A percentile compares a stretch with the other conserved stretches of the same genome.
phyloP scores from a whole-genome alignment of 164 flowering plant species.

The Euptelea pleiosperma region DNA sequence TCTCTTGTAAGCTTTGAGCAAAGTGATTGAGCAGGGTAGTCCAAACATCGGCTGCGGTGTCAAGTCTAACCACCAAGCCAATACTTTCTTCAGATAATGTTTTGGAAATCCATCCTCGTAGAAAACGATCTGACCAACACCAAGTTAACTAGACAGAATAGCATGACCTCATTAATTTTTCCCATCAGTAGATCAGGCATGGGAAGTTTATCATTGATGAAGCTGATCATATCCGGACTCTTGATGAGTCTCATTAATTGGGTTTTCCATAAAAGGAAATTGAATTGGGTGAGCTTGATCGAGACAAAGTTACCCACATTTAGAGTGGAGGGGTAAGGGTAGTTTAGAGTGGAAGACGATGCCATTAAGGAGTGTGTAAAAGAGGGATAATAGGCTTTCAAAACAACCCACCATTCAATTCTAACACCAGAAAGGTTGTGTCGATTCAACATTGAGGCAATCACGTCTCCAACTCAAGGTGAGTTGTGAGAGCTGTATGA shows the following conservation, averaged over 20 bases:
- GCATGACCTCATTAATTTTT: not conserved
- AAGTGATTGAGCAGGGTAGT: slow-evolving; percentile 6
- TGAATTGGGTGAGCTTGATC: not conserved
- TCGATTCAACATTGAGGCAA: too few relatives aligned
- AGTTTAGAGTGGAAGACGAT: too few relatives aligned
- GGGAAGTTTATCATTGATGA: not conserved
- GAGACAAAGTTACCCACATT: slow-evolving; percentile 3
- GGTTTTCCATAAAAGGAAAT: not conserved
- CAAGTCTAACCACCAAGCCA: not conserved
- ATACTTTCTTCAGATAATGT: slow-evolving; percentile 4
- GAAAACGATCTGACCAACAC: not conserved
- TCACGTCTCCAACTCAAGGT: too few relatives aligned
- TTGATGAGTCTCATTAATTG: not conserved
- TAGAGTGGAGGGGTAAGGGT: not conserved
- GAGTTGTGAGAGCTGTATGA: too few relatives aligned
- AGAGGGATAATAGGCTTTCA: too few relatives aligned
- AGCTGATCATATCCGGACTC: slow-evolving; percentile 2
- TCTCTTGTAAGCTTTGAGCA: slow-evolving; percentile 1
- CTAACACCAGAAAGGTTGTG: too few relatives aligned
- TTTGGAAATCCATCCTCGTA: slow-evolving; percentile 1
- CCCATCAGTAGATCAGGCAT: not conserved
- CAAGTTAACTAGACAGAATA: not conserved
- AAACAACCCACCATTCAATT: too few relatives aligned
- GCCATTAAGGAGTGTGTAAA: too few relatives aligned
- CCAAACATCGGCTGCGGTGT: not conserved